phyloP scores from a whole-genome alignment of 305 asterid species.

The Ilex paraguariensis region DNA sequence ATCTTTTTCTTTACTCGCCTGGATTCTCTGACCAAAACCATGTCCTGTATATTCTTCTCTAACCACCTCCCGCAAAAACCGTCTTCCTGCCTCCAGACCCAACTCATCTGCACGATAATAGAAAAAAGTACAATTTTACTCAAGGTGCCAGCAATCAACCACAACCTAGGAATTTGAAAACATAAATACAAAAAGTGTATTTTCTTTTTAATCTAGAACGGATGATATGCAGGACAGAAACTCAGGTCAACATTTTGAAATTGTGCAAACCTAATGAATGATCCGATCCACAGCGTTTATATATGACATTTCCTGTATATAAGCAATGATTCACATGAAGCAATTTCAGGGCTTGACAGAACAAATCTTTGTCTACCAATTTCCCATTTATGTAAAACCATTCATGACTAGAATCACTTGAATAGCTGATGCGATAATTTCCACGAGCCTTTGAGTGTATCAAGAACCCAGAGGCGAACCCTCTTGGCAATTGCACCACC shows the following conservation, averaged over 20 bases:
- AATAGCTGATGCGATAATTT: conserved; percentile 33
- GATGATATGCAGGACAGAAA: not conserved
- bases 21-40: conserved; percentile 18
- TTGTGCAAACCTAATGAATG: conserved; percentile 45
- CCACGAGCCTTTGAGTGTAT: conserved; percentile 47
- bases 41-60: conserved; percentile 36
- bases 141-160: conserved; percentile 6
- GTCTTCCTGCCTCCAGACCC: conserved; percentile 43
- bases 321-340: conserved; percentile 40
- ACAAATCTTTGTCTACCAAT: conserved; percentile 49
- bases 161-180: conserved; percentile 4
- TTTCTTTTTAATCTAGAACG: not conserved
- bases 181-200: not conserved
- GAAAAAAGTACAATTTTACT: conserved; percentile 4
- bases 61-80: conserved; percentile 33
- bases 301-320: conserved; percentile 21
- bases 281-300: conserved; percentile 36
- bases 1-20: conserved; percentile 28
- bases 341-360: conserved; percentile 50
- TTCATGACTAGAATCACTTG: conserved; percentile 32
- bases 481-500: conserved; percentile 36
- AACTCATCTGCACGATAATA: conserved; percentile 41
- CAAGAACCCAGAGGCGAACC: conserved; percentile 40
- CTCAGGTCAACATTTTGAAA: not conserved
- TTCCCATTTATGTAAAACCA: conserved; percentile 54